Percentiles rank a stretch among this genome's conserved stretches.
These are phyloP conservation scores for Phaeophleospora eucalypticola DNA, from an alignment of 2,329 filamentous ascomycete genomes.

Conservation along the genomic window DNA sequence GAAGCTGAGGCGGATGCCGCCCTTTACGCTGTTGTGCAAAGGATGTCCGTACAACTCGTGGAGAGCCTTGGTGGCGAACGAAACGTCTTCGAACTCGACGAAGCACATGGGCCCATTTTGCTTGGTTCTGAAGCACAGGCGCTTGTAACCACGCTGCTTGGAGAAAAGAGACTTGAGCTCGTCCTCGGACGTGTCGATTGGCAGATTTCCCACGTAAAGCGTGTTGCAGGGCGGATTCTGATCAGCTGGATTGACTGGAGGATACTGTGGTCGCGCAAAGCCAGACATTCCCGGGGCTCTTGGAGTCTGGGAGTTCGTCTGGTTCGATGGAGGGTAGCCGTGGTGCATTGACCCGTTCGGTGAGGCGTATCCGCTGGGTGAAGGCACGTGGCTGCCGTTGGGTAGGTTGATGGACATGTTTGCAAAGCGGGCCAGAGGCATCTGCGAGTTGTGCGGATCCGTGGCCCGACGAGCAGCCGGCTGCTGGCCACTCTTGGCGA, in stretches of 20 bases:
- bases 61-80: constrained; percentile 85
- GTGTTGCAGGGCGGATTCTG: constrained; percentile 98
- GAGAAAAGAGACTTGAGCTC: constrained; percentile 92
- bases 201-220: constrained; percentile 94
- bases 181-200: constrained; percentile 87
- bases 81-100: constrained; percentile 93
- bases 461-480: constrained; percentile 56
- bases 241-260: constrained; percentile 87
- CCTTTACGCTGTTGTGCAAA: constrained; percentile 88
- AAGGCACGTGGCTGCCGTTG: constrained; percentile 37
- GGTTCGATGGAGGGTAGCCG: constrained; percentile 41
- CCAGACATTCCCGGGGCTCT: constrained; percentile 55
- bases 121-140: constrained; percentile 91
- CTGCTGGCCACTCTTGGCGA: constrained; percentile 63
- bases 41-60: constrained; percentile 83
- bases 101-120: constrained; percentile 97
- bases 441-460: constrained; percentile 61
- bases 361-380: constrained; percentile 51
- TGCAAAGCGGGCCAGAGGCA: constrained; percentile 65
- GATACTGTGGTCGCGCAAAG: constrained; percentile 65
- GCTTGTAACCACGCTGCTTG: constrained; percentile 90
- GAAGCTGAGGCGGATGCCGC: constrained; percentile 91
- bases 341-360: constrained; percentile 47
- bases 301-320: constrained; percentile 50
- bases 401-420: constrained; percentile 69